phyloP scores from a whole-genome alignment of 495 filamentous ascomycete species.

The Immersiella caudata region DNA sequence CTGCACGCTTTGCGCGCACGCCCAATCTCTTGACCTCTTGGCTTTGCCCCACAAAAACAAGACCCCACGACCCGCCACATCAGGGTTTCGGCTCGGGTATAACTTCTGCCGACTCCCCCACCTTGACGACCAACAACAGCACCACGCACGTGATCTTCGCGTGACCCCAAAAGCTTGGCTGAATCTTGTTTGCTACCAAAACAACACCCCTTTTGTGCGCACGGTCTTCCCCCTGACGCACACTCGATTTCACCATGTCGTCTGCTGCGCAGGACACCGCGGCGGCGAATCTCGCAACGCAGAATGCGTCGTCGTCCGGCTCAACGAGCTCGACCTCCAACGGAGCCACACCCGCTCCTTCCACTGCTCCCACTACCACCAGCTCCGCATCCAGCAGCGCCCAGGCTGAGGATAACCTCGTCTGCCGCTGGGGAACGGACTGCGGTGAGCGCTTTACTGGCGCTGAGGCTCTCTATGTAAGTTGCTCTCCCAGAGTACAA shows the following conservation, averaged over 20 bases:
- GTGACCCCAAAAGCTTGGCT: too few relatives aligned
- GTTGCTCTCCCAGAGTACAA: too few relatives aligned
- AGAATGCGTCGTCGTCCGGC: constrained; percentile 23
- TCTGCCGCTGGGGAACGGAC: constrained; percentile 78
- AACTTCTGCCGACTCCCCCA: neutral
- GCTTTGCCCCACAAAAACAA: constrained; percentile 1
- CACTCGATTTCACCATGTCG: neutral
- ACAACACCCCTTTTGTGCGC: neutral
- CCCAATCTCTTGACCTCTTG: neutral
- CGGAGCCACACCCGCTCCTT: constrained; percentile 49
- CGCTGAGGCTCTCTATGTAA: constrained; percentile 88
- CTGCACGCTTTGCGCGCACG: neutral
- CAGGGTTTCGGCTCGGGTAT: neutral
- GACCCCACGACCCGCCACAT: neutral
- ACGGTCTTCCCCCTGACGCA: neutral
- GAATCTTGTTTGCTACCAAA: neutral
- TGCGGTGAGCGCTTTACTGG: constrained; percentile 80
- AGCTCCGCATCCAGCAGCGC: constrained; percentile 40
- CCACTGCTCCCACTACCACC: constrained; percentile 41
- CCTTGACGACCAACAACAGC: neutral
- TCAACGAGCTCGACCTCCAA: constrained; percentile 41
- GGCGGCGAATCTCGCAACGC: constrained; percentile 20
- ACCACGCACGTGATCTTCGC: constrained; percentile 7
- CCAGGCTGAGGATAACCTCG: constrained; percentile 62
- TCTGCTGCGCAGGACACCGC: neutral